Percentiles rank a stretch among this genome's conserved stretches.
These are phyloP conservation scores for Hysterangium stoloniferum DNA, from an alignment of 768 basidiomycete genomes.

Conservation along the genomic window DNA sequence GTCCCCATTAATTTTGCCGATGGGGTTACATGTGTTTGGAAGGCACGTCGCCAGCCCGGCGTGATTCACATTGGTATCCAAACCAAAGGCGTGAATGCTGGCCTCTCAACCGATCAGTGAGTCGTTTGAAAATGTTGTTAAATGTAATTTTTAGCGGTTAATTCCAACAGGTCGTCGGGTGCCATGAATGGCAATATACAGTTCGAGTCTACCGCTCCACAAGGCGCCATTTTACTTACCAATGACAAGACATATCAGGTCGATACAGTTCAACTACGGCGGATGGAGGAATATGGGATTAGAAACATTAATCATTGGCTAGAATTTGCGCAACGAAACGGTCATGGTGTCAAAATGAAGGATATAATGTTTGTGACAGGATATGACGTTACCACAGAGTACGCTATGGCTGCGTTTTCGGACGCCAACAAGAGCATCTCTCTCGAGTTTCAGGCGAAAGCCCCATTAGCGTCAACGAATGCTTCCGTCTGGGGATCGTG, in stretches of 20 bases:
- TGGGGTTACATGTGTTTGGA: neutral
- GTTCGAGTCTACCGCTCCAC: neutral
- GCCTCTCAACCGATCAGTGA: neutral
- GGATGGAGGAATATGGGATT: neutral
- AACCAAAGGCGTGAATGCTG: neutral
- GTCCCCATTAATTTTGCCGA: neutral
- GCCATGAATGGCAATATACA: neutral
- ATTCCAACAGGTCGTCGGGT: too few species aligned
- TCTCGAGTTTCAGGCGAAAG: neutral
- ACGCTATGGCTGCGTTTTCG: neutral
- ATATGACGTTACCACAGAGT: neutral
- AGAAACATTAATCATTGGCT: neutral
- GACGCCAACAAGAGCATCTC: neutral
- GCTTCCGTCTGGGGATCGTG: neutral
- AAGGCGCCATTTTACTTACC: slow-evolving; percentile 1
- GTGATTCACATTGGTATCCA: neutral
- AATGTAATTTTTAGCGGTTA: neutral
- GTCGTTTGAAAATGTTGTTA: neutral
- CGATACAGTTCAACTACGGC: neutral
- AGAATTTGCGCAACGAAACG: neutral
- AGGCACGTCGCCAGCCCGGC: neutral
- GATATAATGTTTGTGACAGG: neutral
- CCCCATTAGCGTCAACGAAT: neutral
- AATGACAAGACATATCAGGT: neutral
- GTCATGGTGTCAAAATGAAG: neutral